phyloP scores from a whole-genome alignment of 352 stramenopile genomes.

The Elongisporangium anandrum region DNA sequence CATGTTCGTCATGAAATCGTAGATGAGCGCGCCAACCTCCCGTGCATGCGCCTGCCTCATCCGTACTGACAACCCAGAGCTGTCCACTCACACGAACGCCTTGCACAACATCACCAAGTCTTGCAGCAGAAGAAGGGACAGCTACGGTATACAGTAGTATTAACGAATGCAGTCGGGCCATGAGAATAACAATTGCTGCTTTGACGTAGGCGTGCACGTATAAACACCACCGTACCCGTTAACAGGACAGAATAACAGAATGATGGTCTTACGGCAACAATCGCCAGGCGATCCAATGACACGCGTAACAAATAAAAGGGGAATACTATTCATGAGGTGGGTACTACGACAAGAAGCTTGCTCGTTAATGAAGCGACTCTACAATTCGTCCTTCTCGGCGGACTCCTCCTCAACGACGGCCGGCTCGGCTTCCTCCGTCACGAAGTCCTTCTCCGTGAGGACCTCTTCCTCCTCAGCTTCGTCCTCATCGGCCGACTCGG shows the following conservation, averaged over 20 bases:
- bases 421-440: conserved; percentile 7
- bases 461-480: conserved; percentile 9
- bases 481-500: conserved; percentile 8
- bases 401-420: conserved; percentile 13
- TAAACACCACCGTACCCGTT: too few species aligned
- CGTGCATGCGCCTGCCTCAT: too few species aligned
- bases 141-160: too few species aligned
- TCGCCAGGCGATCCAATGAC: neutral
- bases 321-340: neutral
- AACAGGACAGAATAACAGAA: neutral
- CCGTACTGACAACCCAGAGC: too few species aligned
- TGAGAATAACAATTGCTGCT: too few species aligned
- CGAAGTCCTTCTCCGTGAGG: conserved; percentile 12
- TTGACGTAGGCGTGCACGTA: too few species aligned
- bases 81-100: too few species aligned
- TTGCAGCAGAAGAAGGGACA: too few species aligned
- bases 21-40: too few species aligned
- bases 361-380: conserved; percentile 9
- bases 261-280: neutral
- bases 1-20: too few species aligned
- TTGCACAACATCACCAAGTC: too few species aligned
- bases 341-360: neutral
- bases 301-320: neutral
- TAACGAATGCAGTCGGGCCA: too few species aligned
- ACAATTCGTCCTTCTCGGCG: conserved; percentile 47